Percentiles rank a stretch among this genome's conserved stretches.
These are phyloP conservation scores for Lathyrus aphaca DNA, from an alignment of 306 rosid species.

Conservation along the genomic window DNA sequence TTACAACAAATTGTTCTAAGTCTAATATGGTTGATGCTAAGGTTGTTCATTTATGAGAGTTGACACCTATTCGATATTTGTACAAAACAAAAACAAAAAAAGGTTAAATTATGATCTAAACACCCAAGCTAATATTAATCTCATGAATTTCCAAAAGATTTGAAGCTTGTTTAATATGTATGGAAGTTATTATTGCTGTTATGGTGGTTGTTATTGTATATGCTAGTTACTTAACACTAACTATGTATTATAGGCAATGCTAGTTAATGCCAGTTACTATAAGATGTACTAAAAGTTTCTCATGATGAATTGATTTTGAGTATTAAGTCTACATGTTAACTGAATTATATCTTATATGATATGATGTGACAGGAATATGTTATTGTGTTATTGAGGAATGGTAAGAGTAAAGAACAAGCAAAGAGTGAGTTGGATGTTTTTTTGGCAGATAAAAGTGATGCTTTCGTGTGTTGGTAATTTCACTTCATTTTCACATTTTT, in stretches of 20 bases:
- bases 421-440: constrained; percentile 79
- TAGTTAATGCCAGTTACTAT: not conserved
- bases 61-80: too few species aligned
- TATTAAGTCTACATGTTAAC: constrained; percentile 18
- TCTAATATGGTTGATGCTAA: too few species aligned
- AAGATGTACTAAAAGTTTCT: not conserved
- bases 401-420: constrained; percentile 85
- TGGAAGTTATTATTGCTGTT: not conserved
- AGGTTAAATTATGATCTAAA: too few species aligned
- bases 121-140: too few species aligned
- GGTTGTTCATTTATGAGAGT: too few species aligned
- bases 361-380: constrained; percentile 81
- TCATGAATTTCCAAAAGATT: too few species aligned
- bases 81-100: too few species aligned
- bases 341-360: constrained; percentile 30
- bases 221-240: constrained; percentile 12
- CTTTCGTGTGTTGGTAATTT: constrained; percentile 92
- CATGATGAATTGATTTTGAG: constrained; percentile 17
- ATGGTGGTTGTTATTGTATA: not conserved
- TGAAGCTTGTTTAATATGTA: not conserved
- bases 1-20: too few species aligned
- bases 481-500: constrained; percentile 12
- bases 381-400: constrained; percentile 86
- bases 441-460: constrained; percentile 82
- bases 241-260: not conserved